Base-by-base conservation (phyloP, 176 grass and related monocot species). In the Musa troglodytarum region DNA sequence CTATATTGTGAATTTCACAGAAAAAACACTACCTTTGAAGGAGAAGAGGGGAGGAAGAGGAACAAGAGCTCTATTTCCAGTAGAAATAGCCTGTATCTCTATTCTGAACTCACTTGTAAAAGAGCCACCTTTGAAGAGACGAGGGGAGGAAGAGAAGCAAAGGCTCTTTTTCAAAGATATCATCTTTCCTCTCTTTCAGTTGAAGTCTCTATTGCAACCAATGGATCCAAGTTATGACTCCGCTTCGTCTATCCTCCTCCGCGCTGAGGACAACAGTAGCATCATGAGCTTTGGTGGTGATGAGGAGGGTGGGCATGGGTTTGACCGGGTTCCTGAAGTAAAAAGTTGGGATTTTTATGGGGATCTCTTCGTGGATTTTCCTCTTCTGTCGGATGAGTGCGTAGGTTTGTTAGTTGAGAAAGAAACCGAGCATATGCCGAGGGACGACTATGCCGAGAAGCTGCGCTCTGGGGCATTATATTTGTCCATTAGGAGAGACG, bases 191-290 rank as follows among this genome's bases (percentile, higher is more conserved):
- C 13, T 34, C 61, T 65, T 58, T 82, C 26, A 28, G 26, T 28
- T 28, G 1, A 28, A 28, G 26, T 28, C 26, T 28, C 26, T 28
- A 2, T 28, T 28, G 26, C 50, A 17, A 74, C 70, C 77, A 66
- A 93, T 98, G 94, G 29, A 53, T 53, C 84, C 88, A 3, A 79
- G 86, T 69, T 84, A 85, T 80, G 94, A 98, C 73, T 98, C 84
- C 78, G 84, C 88, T 52, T 85, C 90, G 50, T 98, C 94, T 75
- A 86, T 83, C 53, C 88, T 98, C 72, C 84, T 93, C 15, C 91
- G 94, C 77, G 86, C 84, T 14, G 94, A 98, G 86, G 94, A 98
- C 78, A 98, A 86, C 79, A 78, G 71, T 51, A 87, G 84, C 65
- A 79, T 97, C 56, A 76, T 97, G 68, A 68, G 80, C 76, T 87